These are phyloP conservation scores for Colletotrichum spaethianum DNA, from an alignment of 2,329 filamentous ascomycete species.

Conservation along the genomic window DNA sequence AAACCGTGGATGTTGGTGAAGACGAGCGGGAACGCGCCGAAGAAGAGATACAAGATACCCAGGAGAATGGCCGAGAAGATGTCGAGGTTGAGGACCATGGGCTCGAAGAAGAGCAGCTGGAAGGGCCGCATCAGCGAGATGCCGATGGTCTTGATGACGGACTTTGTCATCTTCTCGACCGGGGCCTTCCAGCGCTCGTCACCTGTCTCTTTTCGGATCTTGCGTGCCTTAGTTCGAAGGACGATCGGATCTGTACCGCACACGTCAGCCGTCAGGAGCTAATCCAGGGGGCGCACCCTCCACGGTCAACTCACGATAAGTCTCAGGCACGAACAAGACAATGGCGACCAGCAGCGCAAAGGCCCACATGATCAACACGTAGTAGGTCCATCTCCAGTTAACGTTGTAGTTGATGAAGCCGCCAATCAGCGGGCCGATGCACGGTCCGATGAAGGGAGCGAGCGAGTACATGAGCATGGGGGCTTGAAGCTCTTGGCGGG, in stretches of 20 bases:
- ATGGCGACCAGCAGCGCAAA: slow-evolving; percentile 75
- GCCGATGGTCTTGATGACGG: slow-evolving; percentile 73
- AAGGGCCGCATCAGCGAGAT: slow-evolving; percentile 78
- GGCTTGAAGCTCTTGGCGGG: slow-evolving; percentile 75
- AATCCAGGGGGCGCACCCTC: slow-evolving; percentile 31
- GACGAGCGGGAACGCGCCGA: slow-evolving; percentile 87
- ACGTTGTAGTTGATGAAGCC: slow-evolving; percentile 87
- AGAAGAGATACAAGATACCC: slow-evolving; percentile 91
- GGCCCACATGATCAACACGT: slow-evolving; percentile 87
- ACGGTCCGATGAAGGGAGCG: slow-evolving; percentile 74
- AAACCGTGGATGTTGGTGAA: slow-evolving; percentile 83
- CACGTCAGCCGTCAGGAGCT: slow-evolving; percentile 22
- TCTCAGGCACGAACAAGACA: slow-evolving; percentile 85
- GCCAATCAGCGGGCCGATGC: slow-evolving; percentile 73
- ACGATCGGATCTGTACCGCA: slow-evolving; percentile 71
- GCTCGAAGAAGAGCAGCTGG: slow-evolving; percentile 84
- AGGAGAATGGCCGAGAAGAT: slow-evolving; percentile 88
- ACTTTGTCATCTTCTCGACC: slow-evolving; percentile 80
- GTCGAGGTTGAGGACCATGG: slow-evolving; percentile 88
- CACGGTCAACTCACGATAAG: slow-evolving; percentile 73
- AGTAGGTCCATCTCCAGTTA: slow-evolving; percentile 88
- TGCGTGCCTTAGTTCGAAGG: slow-evolving; percentile 79
- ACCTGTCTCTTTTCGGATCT: slow-evolving; percentile 81
- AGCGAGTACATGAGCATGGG: slow-evolving; percentile 89
- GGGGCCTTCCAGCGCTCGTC: slow-evolving; percentile 83